Base-by-base conservation (phyloP, 306 rosid species). In the Lathyrus sativus region DNA sequence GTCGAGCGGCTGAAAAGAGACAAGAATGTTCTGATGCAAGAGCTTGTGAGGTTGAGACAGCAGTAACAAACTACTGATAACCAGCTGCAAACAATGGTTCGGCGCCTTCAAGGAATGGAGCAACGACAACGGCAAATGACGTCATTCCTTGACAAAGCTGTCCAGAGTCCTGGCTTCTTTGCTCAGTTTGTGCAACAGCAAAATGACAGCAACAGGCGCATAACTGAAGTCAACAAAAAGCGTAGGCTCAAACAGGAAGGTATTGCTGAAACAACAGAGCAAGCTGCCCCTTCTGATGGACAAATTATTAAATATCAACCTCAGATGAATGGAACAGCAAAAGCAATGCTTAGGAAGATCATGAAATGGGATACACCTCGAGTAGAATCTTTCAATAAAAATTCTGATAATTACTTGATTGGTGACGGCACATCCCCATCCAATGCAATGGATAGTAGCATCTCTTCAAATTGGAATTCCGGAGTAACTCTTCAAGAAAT, bases 31-130 rank as follows among this genome's bases (percentile, higher is more conserved):
- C 90, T 93, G 15, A 90, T 93, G 98, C 96, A 90, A 77, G 97
- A 93, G 82, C 97, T 93, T 79, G 96, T 93, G 65, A 82, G 96
- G 83, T 50, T 93, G 81, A 93, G 96, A 77, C 98, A 90, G 90
- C 98, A 93, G 82, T 97, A 93, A 80, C 99, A 93, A 79, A 31
- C 90, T 61, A 93, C 99, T 59, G 99, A 93, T 80, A 81, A 33
- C 86, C 97, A 90, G 84, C 77, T 93, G 79, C 99, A 93, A 79
- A 15, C 95, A 61, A 90, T 90, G 97, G 92, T 85, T 72, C 95
- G 88, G 76, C 96, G 92, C 73, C 89, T 93, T 71, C 99, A 88
- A 62, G 97, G 99, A 41, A 93, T 93, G 99, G 99, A 93, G 78
- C 99, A 90, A 69, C 77, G 99, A 46, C 99, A 93, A 62, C 97